Percentiles rank a stretch among this genome's conserved stretches.
Evolutionary conservation across 2,329 filamentous ascomycete genomes (phyloP).

Genomic region (Arthrinium puccinioides): DNA sequence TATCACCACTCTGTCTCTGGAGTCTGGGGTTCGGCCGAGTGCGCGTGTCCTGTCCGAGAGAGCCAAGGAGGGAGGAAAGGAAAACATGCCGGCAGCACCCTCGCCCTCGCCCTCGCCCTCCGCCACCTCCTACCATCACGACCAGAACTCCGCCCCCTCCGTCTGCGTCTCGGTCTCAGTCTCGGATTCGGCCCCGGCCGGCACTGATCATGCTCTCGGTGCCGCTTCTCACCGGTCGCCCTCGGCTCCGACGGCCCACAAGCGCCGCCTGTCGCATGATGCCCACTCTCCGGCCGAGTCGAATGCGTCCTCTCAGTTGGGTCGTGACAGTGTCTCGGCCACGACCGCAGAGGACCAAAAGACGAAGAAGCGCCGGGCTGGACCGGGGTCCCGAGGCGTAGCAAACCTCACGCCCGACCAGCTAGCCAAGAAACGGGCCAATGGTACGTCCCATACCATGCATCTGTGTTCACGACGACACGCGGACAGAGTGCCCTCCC

Average conservation of each 20-base stretch:
- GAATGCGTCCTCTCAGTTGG: constrained; percentile 9
- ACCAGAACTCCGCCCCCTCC: too few relatives aligned
- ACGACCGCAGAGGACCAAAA: constrained; percentile 16
- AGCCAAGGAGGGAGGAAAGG: too few relatives aligned
- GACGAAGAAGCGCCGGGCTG: constrained; percentile 38
- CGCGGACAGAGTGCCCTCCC: not conserved
- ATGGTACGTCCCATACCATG: constrained; percentile 32
- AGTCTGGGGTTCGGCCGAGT: too few relatives aligned
- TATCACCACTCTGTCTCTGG: too few relatives aligned
- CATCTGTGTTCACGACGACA: not conserved
- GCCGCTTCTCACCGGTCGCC: constrained; percentile 2
- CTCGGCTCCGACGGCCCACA: constrained; percentile 9
- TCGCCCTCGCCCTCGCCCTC: too few relatives aligned
- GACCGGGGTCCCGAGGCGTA: constrained; percentile 39
- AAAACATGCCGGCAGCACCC: too few relatives aligned
- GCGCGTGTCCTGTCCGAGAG: too few relatives aligned
- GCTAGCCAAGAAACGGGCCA: constrained; percentile 58
- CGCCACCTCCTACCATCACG: too few relatives aligned
- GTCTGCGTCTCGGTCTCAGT: too few relatives aligned
- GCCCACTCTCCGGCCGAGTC: constrained; percentile 16
- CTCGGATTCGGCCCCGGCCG: too few relatives aligned
- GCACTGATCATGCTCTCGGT: constrained; percentile 2
- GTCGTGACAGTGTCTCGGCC: constrained; percentile 4
- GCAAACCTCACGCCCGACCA: constrained; percentile 67
- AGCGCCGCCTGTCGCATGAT: constrained; percentile 15